Percentiles rank a stretch among this genome's conserved stretches.
Evolutionary conservation across 805 yeast genomes (phyloP).

Genomic region (Kodamaea kaohsiungensis): DNA sequence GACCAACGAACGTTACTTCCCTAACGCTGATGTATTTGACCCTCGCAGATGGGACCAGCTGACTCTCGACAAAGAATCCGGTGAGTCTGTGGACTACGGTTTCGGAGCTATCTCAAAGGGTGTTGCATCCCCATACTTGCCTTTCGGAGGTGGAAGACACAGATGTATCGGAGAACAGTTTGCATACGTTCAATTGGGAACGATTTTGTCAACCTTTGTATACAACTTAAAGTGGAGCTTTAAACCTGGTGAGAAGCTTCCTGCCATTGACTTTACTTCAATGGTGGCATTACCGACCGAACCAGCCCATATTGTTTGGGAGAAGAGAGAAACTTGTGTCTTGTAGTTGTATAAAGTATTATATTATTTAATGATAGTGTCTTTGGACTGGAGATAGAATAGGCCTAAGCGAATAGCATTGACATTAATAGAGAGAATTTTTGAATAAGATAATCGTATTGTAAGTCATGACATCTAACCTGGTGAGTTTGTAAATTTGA

Average conservation of each 20-base stretch:
- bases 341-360: constrained; percentile 4
- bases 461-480: too few relatives aligned
- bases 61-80: constrained; percentile 14
- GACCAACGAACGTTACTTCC: constrained; percentile 76
- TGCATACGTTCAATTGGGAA: constrained; percentile 91
- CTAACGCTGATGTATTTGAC: constrained; percentile 67
- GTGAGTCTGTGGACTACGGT: constrained; percentile 80
- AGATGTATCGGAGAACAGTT: constrained; percentile 99
- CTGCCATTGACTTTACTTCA: constrained; percentile 75
- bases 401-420: too few relatives aligned
- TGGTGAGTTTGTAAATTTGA: too few relatives aligned
- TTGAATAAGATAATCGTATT: too few relatives aligned
- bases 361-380: not conserved
- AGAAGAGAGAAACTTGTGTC: constrained; percentile 50
- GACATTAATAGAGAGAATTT: too few relatives aligned
- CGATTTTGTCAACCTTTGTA: constrained; percentile 72
- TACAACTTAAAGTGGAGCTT: constrained; percentile 77
- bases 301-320: constrained; percentile 75
- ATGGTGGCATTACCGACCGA: constrained; percentile 91
- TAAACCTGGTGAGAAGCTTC: constrained; percentile 43
- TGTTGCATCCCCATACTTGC: constrained; percentile 92
- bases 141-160: constrained; percentile 99
- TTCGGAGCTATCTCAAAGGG: constrained; percentile 96
- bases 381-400: too few relatives aligned
- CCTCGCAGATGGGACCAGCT: constrained; percentile 80